phyloP scores from a whole-genome alignment of 306 rosid genomes.

The Castanea mollissima region DNA sequence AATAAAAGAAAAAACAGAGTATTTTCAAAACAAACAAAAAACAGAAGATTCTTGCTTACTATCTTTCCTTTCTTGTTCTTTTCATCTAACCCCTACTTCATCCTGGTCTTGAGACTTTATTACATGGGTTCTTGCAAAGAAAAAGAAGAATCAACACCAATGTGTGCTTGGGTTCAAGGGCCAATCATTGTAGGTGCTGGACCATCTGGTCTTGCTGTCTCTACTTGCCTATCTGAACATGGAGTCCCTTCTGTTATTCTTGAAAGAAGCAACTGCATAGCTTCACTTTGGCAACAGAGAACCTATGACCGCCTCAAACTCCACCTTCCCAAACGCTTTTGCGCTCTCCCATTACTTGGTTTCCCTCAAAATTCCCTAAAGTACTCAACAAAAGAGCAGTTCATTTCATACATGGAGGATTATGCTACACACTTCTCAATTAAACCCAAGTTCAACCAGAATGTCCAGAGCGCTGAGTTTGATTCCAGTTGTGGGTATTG shows the following conservation, averaged over 20 bases:
- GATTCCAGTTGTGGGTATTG: conserved; percentile 39
- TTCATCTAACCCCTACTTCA: not conserved
- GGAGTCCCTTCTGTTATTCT: conserved; percentile 55
- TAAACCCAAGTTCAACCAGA: conserved; percentile 61
- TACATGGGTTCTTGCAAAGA: conserved; percentile 60
- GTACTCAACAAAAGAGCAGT: conserved; percentile 75
- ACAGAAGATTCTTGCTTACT: not conserved
- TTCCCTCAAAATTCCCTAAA: conserved; percentile 67
- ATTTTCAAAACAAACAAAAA: not conserved
- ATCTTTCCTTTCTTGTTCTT: not conserved
- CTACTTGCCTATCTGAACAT: conserved; percentile 66
- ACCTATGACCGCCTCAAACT: conserved; percentile 89
- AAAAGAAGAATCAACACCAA: conserved; percentile 21
- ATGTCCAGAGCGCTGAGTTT: conserved; percentile 51
- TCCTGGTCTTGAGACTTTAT: conserved; percentile 10
- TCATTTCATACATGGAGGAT: conserved; percentile 73
- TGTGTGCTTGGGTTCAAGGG: conserved; percentile 44
- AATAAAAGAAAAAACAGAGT: conserved; percentile 10
- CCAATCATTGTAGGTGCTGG: conserved; percentile 96
- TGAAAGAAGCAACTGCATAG: conserved; percentile 66
- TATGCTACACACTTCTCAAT: conserved; percentile 67
- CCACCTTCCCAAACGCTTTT: conserved; percentile 79
- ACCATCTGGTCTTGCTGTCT: conserved; percentile 87
- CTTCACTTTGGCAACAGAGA: conserved; percentile 72
- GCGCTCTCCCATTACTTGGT: conserved; percentile 67